Evolutionary conservation across 2,329 filamentous ascomycete genomes (phyloP), one percentile per base, ranked within the genome.

Genomic region (Phialemoniopsis sp.): DNA sequence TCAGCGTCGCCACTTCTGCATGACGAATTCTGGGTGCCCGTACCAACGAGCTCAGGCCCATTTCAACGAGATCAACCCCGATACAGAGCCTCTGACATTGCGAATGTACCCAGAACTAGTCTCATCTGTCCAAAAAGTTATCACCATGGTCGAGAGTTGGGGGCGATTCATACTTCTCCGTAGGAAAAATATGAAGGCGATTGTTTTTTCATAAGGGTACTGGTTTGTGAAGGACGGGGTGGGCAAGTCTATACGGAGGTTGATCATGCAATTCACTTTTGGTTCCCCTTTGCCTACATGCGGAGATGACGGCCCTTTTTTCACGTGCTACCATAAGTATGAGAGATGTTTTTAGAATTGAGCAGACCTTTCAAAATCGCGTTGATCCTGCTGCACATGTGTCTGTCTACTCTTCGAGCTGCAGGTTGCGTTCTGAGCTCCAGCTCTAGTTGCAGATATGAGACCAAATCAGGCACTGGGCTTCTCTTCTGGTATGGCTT

Each of bases 81-180:
- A 60, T 60, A 62, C 62, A 58, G 59, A 64, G 58, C 58, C 61
- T 59, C 56, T 53, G 55, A 57, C 62, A 66, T 62, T 63, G 63
- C 60, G 67, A 66, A 60, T 63, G 62, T 66, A 66, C 67, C 62
- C 60, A 62, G 59, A 61, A 65, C 67, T 64, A 67, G 67, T 70
- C 67, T 73, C 68, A 62, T 70, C 70, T 74, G 68, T 73, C 68
- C 65, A 58, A 75, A 77, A 74, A 72, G 65, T 72, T 72, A 69
- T 73, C 70, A 65, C 66, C 57, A 66, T 69, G 70, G 67, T 74
- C 66, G 66, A 67, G 64, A 66, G 64, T 65, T 66, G 69, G 64
- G 65, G 66, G 64, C 67, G 58, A 64, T 60, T 63, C 62, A 68
- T 67, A 62, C 56, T 65, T 58, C 59, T 60, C 52, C 52, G 50